Base-by-base conservation (phyloP, 2,329 filamentous ascomycete genomes). In the Raffaelea ambrosiae region DNA sequence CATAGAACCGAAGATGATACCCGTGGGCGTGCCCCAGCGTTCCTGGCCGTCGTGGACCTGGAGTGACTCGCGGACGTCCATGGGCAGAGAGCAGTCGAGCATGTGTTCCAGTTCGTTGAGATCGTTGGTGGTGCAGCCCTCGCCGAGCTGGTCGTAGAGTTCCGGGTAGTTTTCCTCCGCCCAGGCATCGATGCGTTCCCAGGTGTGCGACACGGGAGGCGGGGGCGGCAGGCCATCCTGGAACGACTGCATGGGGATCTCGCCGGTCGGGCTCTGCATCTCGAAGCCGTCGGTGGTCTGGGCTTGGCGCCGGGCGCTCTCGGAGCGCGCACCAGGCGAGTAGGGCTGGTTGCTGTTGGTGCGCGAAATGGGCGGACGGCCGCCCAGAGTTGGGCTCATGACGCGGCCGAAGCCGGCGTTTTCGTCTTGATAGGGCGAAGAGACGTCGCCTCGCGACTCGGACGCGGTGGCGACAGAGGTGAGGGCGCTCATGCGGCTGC, bases 231-330 rank as follows among this genome's bases (percentile, higher is more conserved):
- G 77, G 48, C 93, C 93, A 56, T 96, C 90, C 59, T 85, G 82
- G 69, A 98, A 98, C 53, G 86, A 86, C 68, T 96, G 93, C 88
- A 98, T 93, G 57, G 86, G 91, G 53, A 98, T 95, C 65, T 96
- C 91, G 55, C 87, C 86, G 5, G 65, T 61, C 69, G 80, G 69
- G 69, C 71, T 81, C 56, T 83, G 77, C 50, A 81, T 81, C 61
- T 93, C 86, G 58, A 86, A 82, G 43, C 79, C 77, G 50, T 83
- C 77, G 50, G 81, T 76, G 50, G 71, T 71, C 55, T 81, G 79
- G 52, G 74, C 81, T 33, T 79, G 74, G 58, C 80, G 75, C 57
- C 78, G 77, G 57, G 84, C 86, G 45, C 81, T 75, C 49, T 84
- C 72, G n/a, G 88, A 91, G 58, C 90, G 79, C 74, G 94, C 79